These are phyloP conservation scores for Jackrogersella minutella DNA, from an alignment of 495 filamentous ascomycete genomes.

Conservation along the genomic window DNA sequence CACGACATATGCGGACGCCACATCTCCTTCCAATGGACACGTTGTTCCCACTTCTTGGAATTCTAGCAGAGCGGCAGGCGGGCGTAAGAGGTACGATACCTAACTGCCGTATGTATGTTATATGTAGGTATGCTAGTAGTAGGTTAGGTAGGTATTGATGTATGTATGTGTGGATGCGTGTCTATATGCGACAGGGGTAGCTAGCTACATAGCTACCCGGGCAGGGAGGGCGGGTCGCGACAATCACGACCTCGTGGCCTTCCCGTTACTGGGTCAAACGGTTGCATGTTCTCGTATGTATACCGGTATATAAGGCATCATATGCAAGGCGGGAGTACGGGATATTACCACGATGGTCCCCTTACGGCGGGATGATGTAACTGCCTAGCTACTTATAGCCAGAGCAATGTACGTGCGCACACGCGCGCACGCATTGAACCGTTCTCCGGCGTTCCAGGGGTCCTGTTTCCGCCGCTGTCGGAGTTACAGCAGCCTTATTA, in stretches of 20 bases:
- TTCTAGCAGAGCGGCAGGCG: constrained; percentile 7
- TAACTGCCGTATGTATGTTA: too few relatives aligned
- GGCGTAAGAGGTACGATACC: not conserved
- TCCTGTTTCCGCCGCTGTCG: constrained; percentile 24
- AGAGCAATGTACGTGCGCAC: constrained; percentile 15
- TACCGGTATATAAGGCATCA: constrained; percentile 18
- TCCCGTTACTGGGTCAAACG: constrained; percentile 29
- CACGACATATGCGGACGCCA: constrained; percentile 32
- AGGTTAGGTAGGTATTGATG: not conserved
- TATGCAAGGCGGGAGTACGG: constrained; percentile 38
- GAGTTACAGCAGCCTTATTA: constrained; percentile 38
- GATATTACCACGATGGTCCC: constrained; percentile 32
- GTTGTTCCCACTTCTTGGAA: not conserved
- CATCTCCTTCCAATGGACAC: constrained; percentile 9
- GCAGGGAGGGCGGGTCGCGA: constrained; percentile 20
- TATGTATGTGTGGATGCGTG: not conserved
- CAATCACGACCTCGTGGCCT: constrained; percentile 36
- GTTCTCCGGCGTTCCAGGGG: constrained; percentile 25
- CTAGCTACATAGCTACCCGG: too few relatives aligned
- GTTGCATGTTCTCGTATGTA: constrained; percentile 21
- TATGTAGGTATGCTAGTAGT: too few relatives aligned
- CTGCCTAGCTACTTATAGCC: not conserved
- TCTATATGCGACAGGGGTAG: constrained; percentile 12
- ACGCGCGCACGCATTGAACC: constrained; percentile 34
- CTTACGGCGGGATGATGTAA: constrained; percentile 42